A percentile compares a stretch with the other conserved stretches of the same genome.
Conservation (phyloP, 768 basidiomycete species). For the Suillus weaverae region DNA sequence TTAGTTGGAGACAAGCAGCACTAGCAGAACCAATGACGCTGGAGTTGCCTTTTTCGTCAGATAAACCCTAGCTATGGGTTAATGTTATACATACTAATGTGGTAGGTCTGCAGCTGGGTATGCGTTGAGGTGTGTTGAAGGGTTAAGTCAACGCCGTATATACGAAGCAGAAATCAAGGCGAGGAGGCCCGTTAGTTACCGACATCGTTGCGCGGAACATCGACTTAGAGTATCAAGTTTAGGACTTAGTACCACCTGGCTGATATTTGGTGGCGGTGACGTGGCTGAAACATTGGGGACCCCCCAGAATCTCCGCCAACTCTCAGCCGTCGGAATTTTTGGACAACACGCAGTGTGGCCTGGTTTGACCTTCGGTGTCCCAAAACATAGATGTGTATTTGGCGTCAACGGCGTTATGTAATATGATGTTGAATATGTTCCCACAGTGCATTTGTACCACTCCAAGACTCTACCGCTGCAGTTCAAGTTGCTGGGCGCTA, state of each 20-base stretch:
- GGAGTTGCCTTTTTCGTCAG: neutral
- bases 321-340: neutral
- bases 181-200: neutral
- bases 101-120: neutral
- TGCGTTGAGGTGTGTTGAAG: too few species aligned
- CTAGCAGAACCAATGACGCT: neutral
- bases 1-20: neutral
- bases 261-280: neutral
- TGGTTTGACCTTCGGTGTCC: too few species aligned
- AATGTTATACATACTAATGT: neutral
- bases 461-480: too few species aligned
- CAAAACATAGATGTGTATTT: too few species aligned
- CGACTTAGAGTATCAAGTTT: neutral
- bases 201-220: neutral
- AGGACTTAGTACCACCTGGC: neutral
- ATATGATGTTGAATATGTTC: too few species aligned
- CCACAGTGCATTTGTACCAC: too few species aligned
- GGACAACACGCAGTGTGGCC: neutral
- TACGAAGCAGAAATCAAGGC: neutral
- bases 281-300: neutral
- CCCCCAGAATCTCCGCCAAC: neutral
- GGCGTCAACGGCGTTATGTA: too few species aligned
- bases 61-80: slow-evolving; percentile 2
- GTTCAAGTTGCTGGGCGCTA: too few species aligned
- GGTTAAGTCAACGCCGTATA: neutral